phyloP scores from a whole-genome alignment of 192 early-diverging fungal species.

The Dispira simplex region DNA sequence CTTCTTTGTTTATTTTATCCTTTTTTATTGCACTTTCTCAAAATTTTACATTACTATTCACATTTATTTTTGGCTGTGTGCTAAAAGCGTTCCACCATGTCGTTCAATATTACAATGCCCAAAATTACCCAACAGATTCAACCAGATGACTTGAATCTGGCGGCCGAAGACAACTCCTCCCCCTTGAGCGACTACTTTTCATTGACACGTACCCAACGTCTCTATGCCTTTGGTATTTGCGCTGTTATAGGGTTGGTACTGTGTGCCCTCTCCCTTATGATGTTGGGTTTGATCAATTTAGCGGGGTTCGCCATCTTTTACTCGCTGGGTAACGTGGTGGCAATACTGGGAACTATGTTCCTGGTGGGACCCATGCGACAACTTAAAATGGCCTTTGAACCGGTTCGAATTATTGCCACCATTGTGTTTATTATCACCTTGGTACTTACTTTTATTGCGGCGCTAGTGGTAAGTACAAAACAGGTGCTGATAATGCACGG shows the following conservation, averaged over 20 bases:
- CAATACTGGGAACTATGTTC: conserved; percentile 73
- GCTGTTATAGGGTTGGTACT: conserved; percentile 71
- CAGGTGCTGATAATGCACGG: too few relatives aligned
- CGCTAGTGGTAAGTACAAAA: conserved; percentile 35
- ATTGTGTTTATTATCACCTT: conserved; percentile 52
- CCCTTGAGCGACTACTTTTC: conserved; percentile 7
- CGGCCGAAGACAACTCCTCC: neutral
- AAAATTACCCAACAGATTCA: conserved; percentile 9
- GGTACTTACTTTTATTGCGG: conserved; percentile 54
- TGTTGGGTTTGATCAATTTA: conserved; percentile 29
- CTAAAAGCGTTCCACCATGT: neutral
- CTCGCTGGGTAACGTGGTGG: conserved; percentile 77
- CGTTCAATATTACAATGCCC: conserved; percentile 9
- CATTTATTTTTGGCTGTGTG: too few relatives aligned
- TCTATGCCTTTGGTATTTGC: conserved; percentile 32
- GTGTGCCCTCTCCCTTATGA: conserved; percentile 43
- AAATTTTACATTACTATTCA: too few relatives aligned
- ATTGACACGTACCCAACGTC: conserved; percentile 25
- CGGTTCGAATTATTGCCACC: conserved; percentile 59
- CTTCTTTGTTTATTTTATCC: too few relatives aligned
- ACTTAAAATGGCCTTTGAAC: conserved; percentile 68
- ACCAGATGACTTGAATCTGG: conserved; percentile 4
- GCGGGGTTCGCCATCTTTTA: conserved; percentile 80
- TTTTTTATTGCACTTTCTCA: too few relatives aligned
- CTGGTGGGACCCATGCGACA: conserved; percentile 76